Conservation (phyloP, 1,284 basidiomycete species). For the Leccinum fuscescens region DNA sequence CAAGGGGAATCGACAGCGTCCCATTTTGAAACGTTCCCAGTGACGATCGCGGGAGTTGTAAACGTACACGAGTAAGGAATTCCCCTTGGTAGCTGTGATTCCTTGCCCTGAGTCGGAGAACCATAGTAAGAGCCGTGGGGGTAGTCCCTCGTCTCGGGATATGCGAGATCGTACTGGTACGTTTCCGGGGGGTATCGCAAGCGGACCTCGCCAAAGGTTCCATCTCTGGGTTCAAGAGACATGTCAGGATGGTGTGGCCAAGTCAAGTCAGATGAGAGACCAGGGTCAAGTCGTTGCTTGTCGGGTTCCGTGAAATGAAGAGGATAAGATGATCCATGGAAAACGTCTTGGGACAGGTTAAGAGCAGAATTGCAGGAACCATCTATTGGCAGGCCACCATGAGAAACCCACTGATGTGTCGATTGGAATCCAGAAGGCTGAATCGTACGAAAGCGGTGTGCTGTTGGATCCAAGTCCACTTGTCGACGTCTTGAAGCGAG, state of each 20-base stretch:
- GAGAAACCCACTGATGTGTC: constrained; percentile 13
- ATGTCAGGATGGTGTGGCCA: constrained; percentile 23
- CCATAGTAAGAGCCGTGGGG: constrained; percentile 3
- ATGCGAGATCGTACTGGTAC: constrained; percentile 8
- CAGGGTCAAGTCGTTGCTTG: constrained; percentile 8
- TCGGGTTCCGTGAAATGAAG: constrained; percentile 18
- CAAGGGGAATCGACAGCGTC: neutral
- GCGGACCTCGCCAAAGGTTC: constrained; percentile 11
- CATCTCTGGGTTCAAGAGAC: constrained; percentile 8
- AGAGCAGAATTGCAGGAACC: constrained; percentile 8
- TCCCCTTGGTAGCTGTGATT: constrained; percentile 11
- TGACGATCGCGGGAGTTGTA: constrained; percentile 1
- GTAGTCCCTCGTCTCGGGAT: constrained; percentile 9
- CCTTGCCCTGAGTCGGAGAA: constrained; percentile 15
- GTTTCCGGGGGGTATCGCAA: constrained; percentile 6
- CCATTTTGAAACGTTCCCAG: constrained; percentile 4
- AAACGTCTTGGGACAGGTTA: constrained; percentile 8
- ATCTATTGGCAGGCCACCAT: constrained; percentile 10
- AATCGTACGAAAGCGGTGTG: constrained; percentile 8
- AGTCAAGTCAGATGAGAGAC: constrained; percentile 14
- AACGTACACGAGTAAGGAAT: constrained; percentile 4
- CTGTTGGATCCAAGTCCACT: constrained; percentile 12
- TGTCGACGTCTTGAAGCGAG: constrained; percentile 23
- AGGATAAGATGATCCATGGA: constrained; percentile 15
- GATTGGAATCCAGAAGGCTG: constrained; percentile 19